These are phyloP conservation scores for Vitis rupestris DNA, from an alignment of 164 flowering plant genomes.

Conservation along the genomic window DNA sequence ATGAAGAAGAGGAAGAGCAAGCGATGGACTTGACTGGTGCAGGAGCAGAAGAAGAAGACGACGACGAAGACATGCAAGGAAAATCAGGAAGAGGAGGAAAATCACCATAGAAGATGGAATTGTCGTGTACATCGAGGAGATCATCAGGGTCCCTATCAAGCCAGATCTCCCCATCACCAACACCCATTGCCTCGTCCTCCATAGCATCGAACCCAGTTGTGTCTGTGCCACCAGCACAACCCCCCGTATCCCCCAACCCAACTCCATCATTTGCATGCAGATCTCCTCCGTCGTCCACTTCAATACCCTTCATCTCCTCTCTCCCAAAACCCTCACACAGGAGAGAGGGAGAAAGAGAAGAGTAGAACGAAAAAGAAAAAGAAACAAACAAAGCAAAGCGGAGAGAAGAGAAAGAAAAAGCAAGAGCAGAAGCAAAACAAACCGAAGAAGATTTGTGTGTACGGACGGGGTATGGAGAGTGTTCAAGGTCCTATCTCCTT, in stretches of 20 bases:
- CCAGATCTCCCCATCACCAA: slow-evolving; percentile 40
- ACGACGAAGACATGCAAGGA: slow-evolving; percentile 82
- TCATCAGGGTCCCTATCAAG: slow-evolving; percentile 23
- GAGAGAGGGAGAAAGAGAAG: slow-evolving; percentile 3
- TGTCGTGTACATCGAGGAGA: slow-evolving; percentile 29
- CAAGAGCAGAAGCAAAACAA: neutral
- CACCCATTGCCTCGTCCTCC: slow-evolving; percentile 11
- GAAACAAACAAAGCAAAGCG: neutral
- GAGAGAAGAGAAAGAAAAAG: neutral
- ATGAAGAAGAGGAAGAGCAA: slow-evolving; percentile 29
- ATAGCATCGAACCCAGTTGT: neutral
- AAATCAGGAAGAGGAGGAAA: slow-evolving; percentile 80
- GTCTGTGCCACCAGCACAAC: neutral
- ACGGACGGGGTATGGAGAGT: slow-evolving; percentile 34
- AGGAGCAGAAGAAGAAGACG: slow-evolving; percentile 49
- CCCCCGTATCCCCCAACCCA: neutral
- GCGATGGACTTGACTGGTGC: slow-evolving; percentile 22
- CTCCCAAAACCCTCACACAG: neutral
- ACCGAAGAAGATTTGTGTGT: slow-evolving; percentile 5
- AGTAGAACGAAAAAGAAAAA: neutral
- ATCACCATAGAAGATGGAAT: slow-evolving; percentile 45
- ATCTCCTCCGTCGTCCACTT: slow-evolving; percentile 11
- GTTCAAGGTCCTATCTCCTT: slow-evolving; percentile 10
- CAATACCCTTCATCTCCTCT: slow-evolving; percentile 10
- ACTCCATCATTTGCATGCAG: slow-evolving; percentile 12